Base-by-base conservation (phyloP, 305 asterid genomes). In the Solanum aculeatissimum region DNA sequence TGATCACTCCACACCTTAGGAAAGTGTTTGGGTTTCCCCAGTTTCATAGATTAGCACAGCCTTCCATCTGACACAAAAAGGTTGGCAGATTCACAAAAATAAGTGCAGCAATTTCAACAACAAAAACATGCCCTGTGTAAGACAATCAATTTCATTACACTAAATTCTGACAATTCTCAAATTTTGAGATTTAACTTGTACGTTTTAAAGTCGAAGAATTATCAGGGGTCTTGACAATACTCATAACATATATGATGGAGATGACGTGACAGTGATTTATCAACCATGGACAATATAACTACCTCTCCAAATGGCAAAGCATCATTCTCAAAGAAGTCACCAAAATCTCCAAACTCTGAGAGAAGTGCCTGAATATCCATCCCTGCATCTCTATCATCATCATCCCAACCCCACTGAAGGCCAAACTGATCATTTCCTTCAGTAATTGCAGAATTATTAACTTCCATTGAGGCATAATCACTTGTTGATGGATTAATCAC, bases 261-360 rank as follows among this genome's bases (percentile, higher is more conserved):
- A 78, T 53, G 19, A 53, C 53, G 66, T 53, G 63, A 78, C 42
- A 27, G 32, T 25, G 21, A 35, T 53, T 70, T 18, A 38, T 11
- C 49, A 78, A 29, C 43, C 29, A 23, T 51, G 65, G 65, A 29
- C 16, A 78, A 51, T 51, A 71, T 77, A 58, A 81, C 87, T 94
- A 97, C 99, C 99, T 97, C 99, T 83, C 99, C 99, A 77, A 97
- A 90, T 47, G 99, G 97, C 86, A 95, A 89, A 83, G 87, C 91
- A 70, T 97, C 99, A 89, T 85, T 89, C 93, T 92, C 98, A 88
- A 97, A 97, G 87, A 97, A 95, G 90, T 97, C 99, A 66, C 99
- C 99, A 86, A 97, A 97, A 91, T 90, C 99, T 86, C 99, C 99
- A 89, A 97, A 97, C 94, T 97, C 99, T 7, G 97, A 91, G 60